Evolutionary conservation across 2,329 filamentous ascomycete species (phyloP).

Genomic region (Aspergillus neotritici): DNA sequence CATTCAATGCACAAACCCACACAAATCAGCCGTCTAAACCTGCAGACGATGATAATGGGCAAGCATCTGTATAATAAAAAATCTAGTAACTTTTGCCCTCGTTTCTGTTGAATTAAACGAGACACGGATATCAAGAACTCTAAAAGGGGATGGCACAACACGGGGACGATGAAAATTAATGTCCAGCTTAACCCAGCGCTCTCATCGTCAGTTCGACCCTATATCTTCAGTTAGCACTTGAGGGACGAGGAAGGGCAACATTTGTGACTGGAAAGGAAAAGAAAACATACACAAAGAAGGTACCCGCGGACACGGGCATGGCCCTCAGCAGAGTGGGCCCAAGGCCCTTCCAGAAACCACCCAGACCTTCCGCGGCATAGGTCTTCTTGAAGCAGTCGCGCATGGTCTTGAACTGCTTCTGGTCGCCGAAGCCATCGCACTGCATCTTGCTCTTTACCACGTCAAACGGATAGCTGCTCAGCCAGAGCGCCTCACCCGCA

Average conservation of each 20-base stretch:
- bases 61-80: background rate
- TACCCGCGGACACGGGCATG: constrained; percentile 97
- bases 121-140: constrained; percentile 19
- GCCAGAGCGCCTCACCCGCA: constrained; percentile 89
- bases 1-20: no score
- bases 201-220: constrained; percentile 46
- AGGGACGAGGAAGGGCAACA: constrained; percentile 1
- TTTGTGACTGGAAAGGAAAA: background rate
- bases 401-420: constrained; percentile 73
- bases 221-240: constrained; percentile 8
- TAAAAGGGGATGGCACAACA: background rate
- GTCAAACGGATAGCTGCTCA: constrained; percentile 90
- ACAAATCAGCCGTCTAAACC: background rate
- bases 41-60: background rate
- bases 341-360: constrained; percentile 93
- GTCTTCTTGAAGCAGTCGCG: constrained; percentile 83
- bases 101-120: constrained; percentile 13
- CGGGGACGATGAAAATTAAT: no score
- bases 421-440: constrained; percentile 77
- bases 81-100: constrained; percentile 14
- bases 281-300: constrained; percentile 69
- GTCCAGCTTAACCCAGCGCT: constrained; percentile 34
- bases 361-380: constrained; percentile 66
- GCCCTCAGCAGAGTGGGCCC: constrained; percentile 85
- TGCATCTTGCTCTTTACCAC: constrained; percentile 99